Percentiles rank a stretch among this genome's conserved stretches.
phyloP scores from a whole-genome alignment of 2,329 filamentous ascomycete genomes.

The Parastagonospora nodorum region DNA sequence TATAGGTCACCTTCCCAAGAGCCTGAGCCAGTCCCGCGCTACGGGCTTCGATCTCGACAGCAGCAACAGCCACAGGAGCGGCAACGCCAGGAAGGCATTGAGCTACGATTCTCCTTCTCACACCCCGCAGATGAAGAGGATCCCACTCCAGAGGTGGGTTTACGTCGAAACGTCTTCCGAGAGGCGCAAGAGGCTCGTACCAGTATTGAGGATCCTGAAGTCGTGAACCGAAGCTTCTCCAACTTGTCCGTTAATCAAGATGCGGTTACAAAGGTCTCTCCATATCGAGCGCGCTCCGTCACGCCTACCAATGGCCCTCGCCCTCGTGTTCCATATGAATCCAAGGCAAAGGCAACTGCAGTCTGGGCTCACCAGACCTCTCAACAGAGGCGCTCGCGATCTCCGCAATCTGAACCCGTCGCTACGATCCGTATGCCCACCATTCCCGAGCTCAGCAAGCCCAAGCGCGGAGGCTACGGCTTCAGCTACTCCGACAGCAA shows the following conservation, averaged over 20 bases:
- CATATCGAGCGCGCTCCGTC: too few species aligned
- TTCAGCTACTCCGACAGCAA: constrained; percentile 29
- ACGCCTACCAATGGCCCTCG: too few species aligned
- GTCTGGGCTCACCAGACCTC: too few species aligned
- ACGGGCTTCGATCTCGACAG: background rate
- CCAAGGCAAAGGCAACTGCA: too few species aligned
- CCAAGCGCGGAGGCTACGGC: constrained; percentile 28
- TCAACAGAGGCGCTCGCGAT: too few species aligned
- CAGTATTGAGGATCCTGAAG: background rate
- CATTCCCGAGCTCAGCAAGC: constrained; percentile 15
- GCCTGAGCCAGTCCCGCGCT: background rate
- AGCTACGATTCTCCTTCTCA: constrained; percentile 23
- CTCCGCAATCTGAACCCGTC: background rate
- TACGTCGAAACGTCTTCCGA: background rate
- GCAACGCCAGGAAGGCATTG: background rate
- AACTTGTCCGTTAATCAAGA: background rate
- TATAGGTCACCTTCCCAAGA: background rate
- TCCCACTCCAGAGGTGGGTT: background rate
- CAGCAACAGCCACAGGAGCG: background rate
- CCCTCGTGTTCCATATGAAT: too few species aligned
- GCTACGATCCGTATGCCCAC: background rate
- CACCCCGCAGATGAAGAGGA: background rate
- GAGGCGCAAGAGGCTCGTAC: background rate
- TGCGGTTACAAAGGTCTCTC: background rate
- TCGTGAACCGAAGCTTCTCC: constrained; percentile 10